Evolutionary conservation across 306 rosid genomes (phyloP).

Genomic region (Quercus dentata): DNA sequence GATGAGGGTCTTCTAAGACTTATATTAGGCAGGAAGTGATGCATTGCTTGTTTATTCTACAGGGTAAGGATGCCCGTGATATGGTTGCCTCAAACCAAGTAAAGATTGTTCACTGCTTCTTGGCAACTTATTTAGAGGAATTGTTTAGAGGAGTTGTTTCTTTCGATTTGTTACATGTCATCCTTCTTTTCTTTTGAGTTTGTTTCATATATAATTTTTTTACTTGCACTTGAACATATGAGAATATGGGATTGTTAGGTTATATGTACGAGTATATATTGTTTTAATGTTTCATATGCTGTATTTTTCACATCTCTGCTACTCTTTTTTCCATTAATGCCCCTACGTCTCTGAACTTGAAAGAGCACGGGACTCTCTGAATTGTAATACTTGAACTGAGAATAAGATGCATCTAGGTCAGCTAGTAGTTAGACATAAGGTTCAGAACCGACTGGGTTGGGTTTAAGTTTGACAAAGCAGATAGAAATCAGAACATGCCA

Average conservation of each 20-base stretch:
- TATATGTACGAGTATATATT: background rate
- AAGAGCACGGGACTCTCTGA: background rate
- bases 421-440: no score
- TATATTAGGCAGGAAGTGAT: background rate
- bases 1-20: constrained; percentile 3
- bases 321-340: background rate
- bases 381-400: no score
- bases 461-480: no score
- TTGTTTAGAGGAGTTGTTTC: constrained; percentile 3
- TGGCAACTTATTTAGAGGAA: constrained; percentile 13
- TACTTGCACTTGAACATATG: background rate
- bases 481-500: no score
- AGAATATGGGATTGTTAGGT: background rate
- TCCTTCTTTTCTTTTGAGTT: constrained; percentile 5
- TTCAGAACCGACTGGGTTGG: no score
- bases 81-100: background rate
- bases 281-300: background rate
- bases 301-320: background rate
- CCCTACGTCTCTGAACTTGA: background rate
- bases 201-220: background rate
- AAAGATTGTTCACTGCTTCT: constrained; percentile 2
- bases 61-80: background rate
- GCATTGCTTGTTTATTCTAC: background rate
- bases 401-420: no score
- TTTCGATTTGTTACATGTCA: background rate